Conservation (phyloP, 768 basidiomycete species). For the Lepiota venenata region DNA sequence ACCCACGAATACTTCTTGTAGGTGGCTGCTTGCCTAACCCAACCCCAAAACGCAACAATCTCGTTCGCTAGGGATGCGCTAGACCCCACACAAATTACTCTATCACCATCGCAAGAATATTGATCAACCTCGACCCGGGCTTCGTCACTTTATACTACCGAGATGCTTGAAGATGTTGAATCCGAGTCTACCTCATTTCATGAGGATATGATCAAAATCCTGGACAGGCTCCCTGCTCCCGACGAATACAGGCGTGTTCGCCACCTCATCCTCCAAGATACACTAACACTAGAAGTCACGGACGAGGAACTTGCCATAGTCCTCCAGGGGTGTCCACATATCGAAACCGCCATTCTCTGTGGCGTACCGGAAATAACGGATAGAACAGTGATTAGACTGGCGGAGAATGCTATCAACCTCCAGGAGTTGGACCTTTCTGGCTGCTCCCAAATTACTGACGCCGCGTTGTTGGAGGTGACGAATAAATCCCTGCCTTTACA, state of each 20-base stretch:
- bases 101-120: conserved; percentile 11
- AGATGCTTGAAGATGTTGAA: conserved; percentile 24
- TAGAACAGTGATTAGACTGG: conserved; percentile 61
- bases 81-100: background rate
- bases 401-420: conserved; percentile 58
- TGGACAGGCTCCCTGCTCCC: conserved; percentile 56
- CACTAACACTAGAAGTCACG: conserved; percentile 32
- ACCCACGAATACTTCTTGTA: too few relatives aligned
- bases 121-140: background rate
- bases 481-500: conserved; percentile 64
- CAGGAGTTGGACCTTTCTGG: conserved; percentile 75
- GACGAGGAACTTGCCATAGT: conserved; percentile 60
- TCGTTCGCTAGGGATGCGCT: background rate
- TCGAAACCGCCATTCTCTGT: conserved; percentile 67
- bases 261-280: conserved; percentile 51
- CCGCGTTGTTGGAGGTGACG: conserved; percentile 71
- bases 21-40: too few relatives aligned
- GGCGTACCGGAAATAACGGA: conserved; percentile 69
- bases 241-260: conserved; percentile 59
- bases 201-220: conserved; percentile 58
- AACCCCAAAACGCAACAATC: too few relatives aligned
- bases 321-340: conserved; percentile 55
- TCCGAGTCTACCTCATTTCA: conserved; percentile 33
- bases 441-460: conserved; percentile 74
- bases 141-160: background rate